phyloP scores from a whole-genome alignment of 208 protist species.

The Tritrichomonas foetus region DNA sequence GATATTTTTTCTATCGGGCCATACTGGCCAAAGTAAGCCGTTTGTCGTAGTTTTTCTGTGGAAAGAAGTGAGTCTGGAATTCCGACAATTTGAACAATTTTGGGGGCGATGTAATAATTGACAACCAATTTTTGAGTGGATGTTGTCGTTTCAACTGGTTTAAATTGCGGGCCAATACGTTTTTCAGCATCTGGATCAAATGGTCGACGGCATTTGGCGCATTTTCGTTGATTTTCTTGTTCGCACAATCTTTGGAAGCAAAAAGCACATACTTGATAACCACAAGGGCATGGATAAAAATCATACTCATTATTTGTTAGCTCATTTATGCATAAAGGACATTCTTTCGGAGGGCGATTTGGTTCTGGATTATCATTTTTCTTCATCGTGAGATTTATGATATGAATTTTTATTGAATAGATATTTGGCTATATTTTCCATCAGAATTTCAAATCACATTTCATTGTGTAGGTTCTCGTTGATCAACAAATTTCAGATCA shows the following conservation, averaged over 20 bases:
- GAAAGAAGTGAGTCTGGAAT: background rate
- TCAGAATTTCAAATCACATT: no score
- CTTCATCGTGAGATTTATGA: no score
- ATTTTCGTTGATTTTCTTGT: background rate
- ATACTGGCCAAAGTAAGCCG: background rate
- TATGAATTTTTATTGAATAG: no score
- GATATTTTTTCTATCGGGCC: background rate
- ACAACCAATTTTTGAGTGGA: background rate
- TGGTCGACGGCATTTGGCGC: background rate
- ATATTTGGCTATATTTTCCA: no score
- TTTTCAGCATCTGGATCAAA: background rate
- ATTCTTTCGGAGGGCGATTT: background rate
- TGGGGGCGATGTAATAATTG: background rate
- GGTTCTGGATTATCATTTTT: no score
- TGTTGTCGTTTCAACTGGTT: background rate
- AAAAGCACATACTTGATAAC: conserved; percentile 12
- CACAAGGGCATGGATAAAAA: conserved; percentile 38
- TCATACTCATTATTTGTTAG: background rate
- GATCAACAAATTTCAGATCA: no score
- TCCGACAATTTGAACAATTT: conserved; percentile 28
- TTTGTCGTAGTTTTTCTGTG: background rate
- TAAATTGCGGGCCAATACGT: background rate
- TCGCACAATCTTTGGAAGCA: background rate
- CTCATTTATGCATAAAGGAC: background rate
- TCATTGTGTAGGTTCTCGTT: no score